phyloP scores from a whole-genome alignment of 345 rosid genomes.

The Anacardium occidentale region DNA sequence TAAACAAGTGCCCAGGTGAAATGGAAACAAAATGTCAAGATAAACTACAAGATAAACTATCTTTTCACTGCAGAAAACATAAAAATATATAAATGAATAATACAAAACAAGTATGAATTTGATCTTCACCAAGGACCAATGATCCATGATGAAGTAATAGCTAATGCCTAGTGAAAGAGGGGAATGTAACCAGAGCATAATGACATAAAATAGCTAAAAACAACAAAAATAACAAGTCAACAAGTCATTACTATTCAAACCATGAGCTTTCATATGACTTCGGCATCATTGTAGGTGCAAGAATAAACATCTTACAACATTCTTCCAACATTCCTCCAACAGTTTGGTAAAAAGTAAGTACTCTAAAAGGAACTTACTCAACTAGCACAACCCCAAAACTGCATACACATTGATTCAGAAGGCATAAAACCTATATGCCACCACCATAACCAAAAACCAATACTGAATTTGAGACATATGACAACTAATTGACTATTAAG shows the following conservation, averaged over 20 bases:
- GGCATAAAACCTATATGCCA: neutral
- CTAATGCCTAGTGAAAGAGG: neutral
- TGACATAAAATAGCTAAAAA: neutral
- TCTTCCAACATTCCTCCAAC: neutral
- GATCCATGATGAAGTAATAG: neutral
- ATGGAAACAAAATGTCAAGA: neutral
- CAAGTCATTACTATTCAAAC: neutral
- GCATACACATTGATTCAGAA: neutral
- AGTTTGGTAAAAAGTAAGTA: neutral
- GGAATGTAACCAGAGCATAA: neutral
- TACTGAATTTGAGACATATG: neutral
- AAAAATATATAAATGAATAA: neutral
- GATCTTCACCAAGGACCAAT: neutral
- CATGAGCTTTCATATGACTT: neutral
- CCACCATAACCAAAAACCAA: neutral
- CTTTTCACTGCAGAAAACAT: neutral
- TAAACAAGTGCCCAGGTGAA: neutral
- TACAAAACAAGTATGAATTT: neutral
- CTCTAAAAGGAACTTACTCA: too few relatives aligned
- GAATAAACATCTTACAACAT: neutral
- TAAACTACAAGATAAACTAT: too few relatives aligned
- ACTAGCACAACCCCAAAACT: neutral
- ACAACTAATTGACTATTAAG: neutral
- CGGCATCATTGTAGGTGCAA: neutral
- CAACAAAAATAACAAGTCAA: too few relatives aligned